These are phyloP conservation scores for Knoxia roxburghii DNA, from an alignment of 257 asterid species.

Conservation along the genomic window DNA sequence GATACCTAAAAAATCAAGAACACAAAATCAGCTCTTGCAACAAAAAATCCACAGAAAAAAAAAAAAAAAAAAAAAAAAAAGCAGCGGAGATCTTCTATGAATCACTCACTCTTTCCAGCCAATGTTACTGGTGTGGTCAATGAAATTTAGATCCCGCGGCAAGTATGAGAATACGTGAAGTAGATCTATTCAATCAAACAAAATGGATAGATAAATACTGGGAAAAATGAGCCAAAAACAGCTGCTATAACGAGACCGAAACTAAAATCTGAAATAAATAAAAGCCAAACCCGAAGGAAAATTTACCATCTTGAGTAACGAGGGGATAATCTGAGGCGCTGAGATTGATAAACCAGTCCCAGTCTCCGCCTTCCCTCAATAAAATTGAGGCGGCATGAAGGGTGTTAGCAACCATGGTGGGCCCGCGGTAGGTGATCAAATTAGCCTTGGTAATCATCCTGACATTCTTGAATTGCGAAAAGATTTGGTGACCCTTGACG, in stretches of 20 bases:
- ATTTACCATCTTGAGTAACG: constrained; percentile 82
- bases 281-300: not conserved
- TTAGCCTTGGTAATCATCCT: constrained; percentile 88
- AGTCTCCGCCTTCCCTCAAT: constrained; percentile 77
- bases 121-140: constrained; percentile 88
- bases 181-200: constrained; percentile 53
- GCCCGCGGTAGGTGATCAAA: constrained; percentile 90
- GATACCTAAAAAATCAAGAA: constrained; percentile 43
- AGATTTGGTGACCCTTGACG: constrained; percentile 32
- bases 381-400: constrained; percentile 91
- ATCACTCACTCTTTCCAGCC: constrained; percentile 97
- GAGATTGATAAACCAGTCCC: constrained; percentile 97
- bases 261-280: constrained; percentile 5
- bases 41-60: not conserved
- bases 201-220: constrained; percentile 16
- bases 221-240: not conserved
- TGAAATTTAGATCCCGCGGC: constrained; percentile 92
- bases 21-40: constrained; percentile 11
- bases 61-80: not conserved
- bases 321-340: constrained; percentile 94
- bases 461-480: constrained; percentile 54
- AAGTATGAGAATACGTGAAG: constrained; percentile 76
- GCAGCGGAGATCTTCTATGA: not conserved
- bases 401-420: constrained; percentile 95
- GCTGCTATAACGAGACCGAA: not conserved